Conservation (phyloP, 306 rosid species). For the Sicyos baderoa region DNA sequence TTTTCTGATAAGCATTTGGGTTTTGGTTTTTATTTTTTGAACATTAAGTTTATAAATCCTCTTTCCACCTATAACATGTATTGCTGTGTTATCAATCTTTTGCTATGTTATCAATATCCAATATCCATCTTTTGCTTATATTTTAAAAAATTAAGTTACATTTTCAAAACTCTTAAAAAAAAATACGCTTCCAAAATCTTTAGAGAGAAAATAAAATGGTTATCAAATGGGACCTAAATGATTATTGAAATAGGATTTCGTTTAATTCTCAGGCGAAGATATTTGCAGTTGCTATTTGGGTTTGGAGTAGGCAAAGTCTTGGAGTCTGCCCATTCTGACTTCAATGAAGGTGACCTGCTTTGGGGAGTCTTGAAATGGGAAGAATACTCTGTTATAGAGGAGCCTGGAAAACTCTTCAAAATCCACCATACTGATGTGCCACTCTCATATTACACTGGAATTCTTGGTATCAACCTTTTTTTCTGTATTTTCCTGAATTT, state of each 20-base stretch:
- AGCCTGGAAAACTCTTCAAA: conserved; percentile 32
- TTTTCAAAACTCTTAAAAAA: no score
- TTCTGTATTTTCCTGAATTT: neutral
- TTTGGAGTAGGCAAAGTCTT: conserved; percentile 45
- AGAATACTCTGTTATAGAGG: conserved; percentile 38
- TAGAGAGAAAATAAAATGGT: no score
- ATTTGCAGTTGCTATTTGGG: conserved; percentile 35
- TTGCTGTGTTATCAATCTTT: no score
- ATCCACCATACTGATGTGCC: conserved; percentile 52
- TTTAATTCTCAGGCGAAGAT: neutral
- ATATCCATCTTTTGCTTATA: no score
- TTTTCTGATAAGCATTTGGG: no score
- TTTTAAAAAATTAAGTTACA: no score
- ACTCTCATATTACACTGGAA: conserved; percentile 52
- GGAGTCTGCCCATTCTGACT: conserved; percentile 44
- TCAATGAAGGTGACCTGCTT: conserved; percentile 41
- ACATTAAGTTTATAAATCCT: no score
- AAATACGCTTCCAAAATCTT: no score
- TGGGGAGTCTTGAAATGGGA: conserved; percentile 70
- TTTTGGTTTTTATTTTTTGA: no score
- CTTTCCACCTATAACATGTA: no score
- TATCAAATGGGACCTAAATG: no score
- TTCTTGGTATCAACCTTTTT: conserved; percentile 42
- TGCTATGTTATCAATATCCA: no score
- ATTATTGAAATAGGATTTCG: neutral